Evolutionary conservation across 1,284 basidiomycete species (phyloP).

Genomic region (Tylopilus orsonianus): DNA sequence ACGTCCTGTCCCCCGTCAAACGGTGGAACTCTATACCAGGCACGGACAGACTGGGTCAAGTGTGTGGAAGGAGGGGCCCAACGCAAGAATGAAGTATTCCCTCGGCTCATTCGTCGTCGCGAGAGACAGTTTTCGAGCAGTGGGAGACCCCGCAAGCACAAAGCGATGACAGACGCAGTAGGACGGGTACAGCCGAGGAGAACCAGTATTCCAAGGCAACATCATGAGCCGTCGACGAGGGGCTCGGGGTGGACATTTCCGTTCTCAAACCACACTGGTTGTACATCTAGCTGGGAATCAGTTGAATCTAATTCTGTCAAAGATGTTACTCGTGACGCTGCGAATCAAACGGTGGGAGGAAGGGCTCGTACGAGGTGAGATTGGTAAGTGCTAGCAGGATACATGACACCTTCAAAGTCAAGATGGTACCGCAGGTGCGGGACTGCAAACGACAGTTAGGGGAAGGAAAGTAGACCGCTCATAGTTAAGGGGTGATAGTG

Average conservation of each 20-base stretch:
- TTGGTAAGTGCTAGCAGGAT: constrained; percentile 22
- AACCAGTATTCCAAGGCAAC: constrained; percentile 37
- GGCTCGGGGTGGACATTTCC: constrained; percentile 37
- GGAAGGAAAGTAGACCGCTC: constrained; percentile 8
- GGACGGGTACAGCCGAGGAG: constrained; percentile 39
- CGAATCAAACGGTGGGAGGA: constrained; percentile 34
- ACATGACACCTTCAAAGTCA: constrained; percentile 43
- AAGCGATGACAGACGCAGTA: constrained; percentile 31
- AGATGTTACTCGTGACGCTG: constrained; percentile 38
- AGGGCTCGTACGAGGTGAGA: constrained; percentile 38
- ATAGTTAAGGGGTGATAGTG: constrained; percentile 24
- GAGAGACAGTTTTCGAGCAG: constrained; percentile 38
- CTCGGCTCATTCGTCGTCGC: constrained; percentile 38
- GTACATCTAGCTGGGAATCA: constrained; percentile 34
- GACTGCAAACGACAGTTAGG: constrained; percentile 10
- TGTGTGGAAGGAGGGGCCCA: constrained; percentile 32
- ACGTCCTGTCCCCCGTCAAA: constrained; percentile 36
- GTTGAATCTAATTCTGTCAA: constrained; percentile 36
- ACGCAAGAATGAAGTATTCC: constrained; percentile 35
- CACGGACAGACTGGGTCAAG: constrained; percentile 39
- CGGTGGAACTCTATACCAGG: constrained; percentile 34
- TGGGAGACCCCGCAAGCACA: constrained; percentile 31
- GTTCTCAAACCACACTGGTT: constrained; percentile 38
- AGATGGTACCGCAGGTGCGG: constrained; percentile 27
- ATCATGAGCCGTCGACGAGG: constrained; percentile 29